Conservation (phyloP, 2,329 filamentous ascomycete genomes). For the Lachnellula willkommii region DNA sequence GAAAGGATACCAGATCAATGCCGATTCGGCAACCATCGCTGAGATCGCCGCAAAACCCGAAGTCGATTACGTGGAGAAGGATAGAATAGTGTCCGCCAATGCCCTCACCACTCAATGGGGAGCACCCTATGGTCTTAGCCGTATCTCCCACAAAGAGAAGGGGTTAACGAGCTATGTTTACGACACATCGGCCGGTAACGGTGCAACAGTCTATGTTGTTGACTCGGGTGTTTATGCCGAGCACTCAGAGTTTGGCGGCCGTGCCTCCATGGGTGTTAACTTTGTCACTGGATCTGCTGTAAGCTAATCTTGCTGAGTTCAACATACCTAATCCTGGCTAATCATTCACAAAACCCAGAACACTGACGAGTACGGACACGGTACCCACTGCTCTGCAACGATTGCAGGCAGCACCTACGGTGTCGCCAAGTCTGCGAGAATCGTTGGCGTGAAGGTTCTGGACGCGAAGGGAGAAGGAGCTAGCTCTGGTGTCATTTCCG, state of each 20-base stretch:
- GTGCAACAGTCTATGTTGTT: slow-evolving; percentile 33
- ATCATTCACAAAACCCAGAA: slow-evolving; percentile 15
- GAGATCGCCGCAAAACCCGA: slow-evolving; percentile 27
- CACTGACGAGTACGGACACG: slow-evolving; percentile 37
- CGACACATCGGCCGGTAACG: slow-evolving; percentile 29
- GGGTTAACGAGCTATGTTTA: slow-evolving; percentile 30
- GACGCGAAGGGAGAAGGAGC: slow-evolving; percentile 29
- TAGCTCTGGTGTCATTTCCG: slow-evolving; percentile 34
- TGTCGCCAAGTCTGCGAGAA: slow-evolving; percentile 35
- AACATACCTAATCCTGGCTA: neutral
- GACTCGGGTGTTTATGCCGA: slow-evolving; percentile 33
- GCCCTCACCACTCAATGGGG: slow-evolving; percentile 23
- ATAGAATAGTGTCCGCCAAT: slow-evolving; percentile 30
- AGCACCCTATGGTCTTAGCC: slow-evolving; percentile 31
- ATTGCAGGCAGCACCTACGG: slow-evolving; percentile 36
- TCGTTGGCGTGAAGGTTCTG: slow-evolving; percentile 38
- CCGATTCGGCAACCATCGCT: slow-evolving; percentile 24
- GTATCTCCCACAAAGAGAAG: slow-evolving; percentile 28
- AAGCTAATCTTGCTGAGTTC: neutral
- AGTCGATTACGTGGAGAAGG: slow-evolving; percentile 30
- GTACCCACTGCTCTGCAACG: slow-evolving; percentile 39
- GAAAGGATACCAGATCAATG: slow-evolving; percentile 26
- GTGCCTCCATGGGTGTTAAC: slow-evolving; percentile 33
- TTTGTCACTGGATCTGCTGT: slow-evolving; percentile 25
- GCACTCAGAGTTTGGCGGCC: slow-evolving; percentile 34